Evolutionary conservation across 345 rosid genomes (phyloP).

Genomic region (Citropsis articulata): DNA sequence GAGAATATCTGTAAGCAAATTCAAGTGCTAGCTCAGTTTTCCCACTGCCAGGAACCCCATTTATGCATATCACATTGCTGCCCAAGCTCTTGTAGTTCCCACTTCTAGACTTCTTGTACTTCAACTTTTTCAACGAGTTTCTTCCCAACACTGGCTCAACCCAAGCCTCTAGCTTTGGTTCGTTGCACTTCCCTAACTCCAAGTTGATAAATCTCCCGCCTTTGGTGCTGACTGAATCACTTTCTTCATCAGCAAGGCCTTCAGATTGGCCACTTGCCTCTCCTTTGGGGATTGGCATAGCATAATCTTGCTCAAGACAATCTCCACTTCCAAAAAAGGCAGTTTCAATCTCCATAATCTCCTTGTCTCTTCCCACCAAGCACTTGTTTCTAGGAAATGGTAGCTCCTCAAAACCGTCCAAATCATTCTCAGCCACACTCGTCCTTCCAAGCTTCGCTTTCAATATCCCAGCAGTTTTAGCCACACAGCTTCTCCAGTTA

Average conservation of each 20-base stretch:
- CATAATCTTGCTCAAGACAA: conserved; percentile 37
- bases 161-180: conserved; percentile 61
- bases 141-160: conserved; percentile 53
- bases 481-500: conserved; percentile 81
- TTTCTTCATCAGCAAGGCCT: conserved; percentile 77
- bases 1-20: conserved; percentile 70
- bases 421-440: conserved; percentile 55
- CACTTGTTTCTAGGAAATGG: conserved; percentile 66
- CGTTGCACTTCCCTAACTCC: conserved; percentile 70
- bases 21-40: conserved; percentile 92
- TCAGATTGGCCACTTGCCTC: conserved; percentile 81
- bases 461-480: conserved; percentile 49
- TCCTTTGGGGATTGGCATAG: conserved; percentile 46
- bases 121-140: conserved; percentile 60
- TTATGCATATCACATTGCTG: conserved; percentile 62
- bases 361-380: conserved; percentile 82
- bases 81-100: conserved; percentile 50
- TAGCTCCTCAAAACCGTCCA: conserved; percentile 60
- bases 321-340: conserved; percentile 66
- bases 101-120: conserved; percentile 63
- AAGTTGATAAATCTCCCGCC: conserved; percentile 63
- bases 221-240: conserved; percentile 35
- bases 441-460: conserved; percentile 77
- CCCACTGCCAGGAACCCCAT: conserved; percentile 75
- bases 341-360: conserved; percentile 67